Evolutionary conservation across 2,329 filamentous ascomycete species (phyloP).

Genomic region (Furcasterigmium furcatum): DNA sequence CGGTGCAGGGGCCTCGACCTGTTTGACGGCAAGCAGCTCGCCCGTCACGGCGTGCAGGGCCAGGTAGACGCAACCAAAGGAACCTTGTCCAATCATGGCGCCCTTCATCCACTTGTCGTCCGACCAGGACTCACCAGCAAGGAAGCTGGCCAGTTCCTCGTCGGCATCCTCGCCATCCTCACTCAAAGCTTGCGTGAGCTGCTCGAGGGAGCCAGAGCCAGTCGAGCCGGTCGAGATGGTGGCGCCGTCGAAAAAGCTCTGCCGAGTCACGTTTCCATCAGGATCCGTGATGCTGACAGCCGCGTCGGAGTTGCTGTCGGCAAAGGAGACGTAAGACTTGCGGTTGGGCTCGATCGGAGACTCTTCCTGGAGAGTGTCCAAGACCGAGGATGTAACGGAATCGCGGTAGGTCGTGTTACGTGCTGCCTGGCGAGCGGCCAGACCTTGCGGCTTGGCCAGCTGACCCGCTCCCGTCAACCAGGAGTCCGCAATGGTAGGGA

Average conservation of each 20-base stretch:
- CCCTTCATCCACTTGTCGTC: constrained; percentile 99
- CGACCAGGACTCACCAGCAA: constrained; percentile 90
- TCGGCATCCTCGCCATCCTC: constrained; percentile 92
- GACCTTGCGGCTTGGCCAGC: constrained; percentile 39
- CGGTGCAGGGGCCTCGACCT: constrained; percentile 84
- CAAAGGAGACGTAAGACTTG: constrained; percentile 92
- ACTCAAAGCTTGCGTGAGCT: constrained; percentile 79
- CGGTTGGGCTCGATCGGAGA: constrained; percentile 82
- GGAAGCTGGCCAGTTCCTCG: constrained; percentile 84
- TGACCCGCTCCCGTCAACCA: constrained; percentile 68
- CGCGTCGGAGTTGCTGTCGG: constrained; percentile 68
- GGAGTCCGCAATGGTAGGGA: constrained; percentile 91
- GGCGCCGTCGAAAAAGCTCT: constrained; percentile 84
- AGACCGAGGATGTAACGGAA: constrained; percentile 82
- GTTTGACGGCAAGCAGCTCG: constrained; percentile 96
- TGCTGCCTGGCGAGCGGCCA: constrained; percentile 32
- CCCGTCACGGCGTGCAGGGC: constrained; percentile 94
- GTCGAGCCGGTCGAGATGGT: constrained; percentile 49
- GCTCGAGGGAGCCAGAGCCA: constrained; percentile 71
- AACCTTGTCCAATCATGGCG: constrained; percentile 92
- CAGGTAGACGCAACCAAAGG: constrained; percentile 93
- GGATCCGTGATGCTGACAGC: constrained; percentile 74
- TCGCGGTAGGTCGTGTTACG: constrained; percentile 69
- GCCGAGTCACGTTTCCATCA: constrained; percentile 65
- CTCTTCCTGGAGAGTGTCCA: constrained; percentile 90